Conservation (phyloP, 495 filamentous ascomycete genomes). For the Glonium stellatum region DNA sequence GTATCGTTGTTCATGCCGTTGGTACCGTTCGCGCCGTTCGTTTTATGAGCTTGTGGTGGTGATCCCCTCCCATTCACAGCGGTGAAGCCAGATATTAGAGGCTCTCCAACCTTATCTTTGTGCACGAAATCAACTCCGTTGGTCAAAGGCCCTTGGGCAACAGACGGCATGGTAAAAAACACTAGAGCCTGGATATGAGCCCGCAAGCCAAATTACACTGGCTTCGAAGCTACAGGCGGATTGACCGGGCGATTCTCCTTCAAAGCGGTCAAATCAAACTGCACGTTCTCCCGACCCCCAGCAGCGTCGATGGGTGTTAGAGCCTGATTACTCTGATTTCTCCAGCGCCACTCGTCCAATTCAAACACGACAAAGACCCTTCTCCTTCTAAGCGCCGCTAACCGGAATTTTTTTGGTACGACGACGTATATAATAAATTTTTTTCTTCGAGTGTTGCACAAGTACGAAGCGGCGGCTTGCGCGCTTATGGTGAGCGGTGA, state of each 20-base stretch:
- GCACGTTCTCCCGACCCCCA: not conserved
- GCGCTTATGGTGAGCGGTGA: conserved; percentile 14
- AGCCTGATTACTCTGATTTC: too few species aligned
- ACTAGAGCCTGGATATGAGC: not conserved
- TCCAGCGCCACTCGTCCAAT: too few species aligned
- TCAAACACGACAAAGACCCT: too few species aligned
- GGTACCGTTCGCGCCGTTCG: conserved; percentile 17
- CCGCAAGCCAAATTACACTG: not conserved
- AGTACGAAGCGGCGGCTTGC: conserved; percentile 14
- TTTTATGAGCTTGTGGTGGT: conserved; percentile 17
- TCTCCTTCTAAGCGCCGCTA: not conserved
- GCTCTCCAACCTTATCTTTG: conserved; percentile 22
- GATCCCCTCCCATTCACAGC: conserved; percentile 28
- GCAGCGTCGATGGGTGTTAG: too few species aligned
- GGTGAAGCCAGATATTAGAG: conserved; percentile 24
- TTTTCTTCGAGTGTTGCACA: conserved; percentile 4
- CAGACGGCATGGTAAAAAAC: conserved; percentile 24
- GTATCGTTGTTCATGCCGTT: conserved; percentile 19
- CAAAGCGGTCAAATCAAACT: not conserved
- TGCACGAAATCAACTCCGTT: conserved; percentile 23
- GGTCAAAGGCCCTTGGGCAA: conserved; percentile 15
- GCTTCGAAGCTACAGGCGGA: not conserved
- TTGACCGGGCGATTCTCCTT: not conserved
- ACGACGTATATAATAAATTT: not conserved
- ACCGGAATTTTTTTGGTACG: not conserved